A percentile compares a stretch with the other conserved stretches of the same genome.
These are phyloP conservation scores for Deinandra increscens DNA, from an alignment of 129 eudicot genomes.

Conservation along the genomic window DNA sequence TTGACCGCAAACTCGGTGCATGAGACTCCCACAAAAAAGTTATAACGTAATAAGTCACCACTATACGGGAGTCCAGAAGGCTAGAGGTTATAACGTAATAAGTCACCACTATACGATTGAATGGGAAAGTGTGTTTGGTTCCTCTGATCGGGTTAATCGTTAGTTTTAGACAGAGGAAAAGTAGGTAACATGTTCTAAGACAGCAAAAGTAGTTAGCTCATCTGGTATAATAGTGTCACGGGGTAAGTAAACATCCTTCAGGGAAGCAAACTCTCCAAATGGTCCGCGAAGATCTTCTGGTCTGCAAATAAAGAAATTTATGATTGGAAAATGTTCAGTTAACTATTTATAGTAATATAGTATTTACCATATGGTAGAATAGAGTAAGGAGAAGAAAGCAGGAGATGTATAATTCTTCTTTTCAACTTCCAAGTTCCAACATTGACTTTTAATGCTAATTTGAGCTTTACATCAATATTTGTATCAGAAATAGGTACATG, in stretches of 20 bases:
- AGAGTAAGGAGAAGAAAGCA: background rate
- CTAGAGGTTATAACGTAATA: background rate
- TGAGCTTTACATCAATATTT: background rate
- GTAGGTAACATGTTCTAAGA: constrained; percentile 12
- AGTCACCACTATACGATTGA: constrained; percentile 9
- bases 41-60: constrained; percentile 5
- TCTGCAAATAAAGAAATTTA: constrained; percentile 38
- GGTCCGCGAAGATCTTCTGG: constrained; percentile 73
- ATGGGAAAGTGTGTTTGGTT: background rate
- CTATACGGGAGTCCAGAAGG: no score
- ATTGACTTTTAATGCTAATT: no score
- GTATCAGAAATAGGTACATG: background rate
- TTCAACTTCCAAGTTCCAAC: background rate
- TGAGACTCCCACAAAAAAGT: background rate
- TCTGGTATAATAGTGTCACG: constrained; percentile 70
- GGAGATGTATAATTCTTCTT: background rate
- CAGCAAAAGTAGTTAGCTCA: constrained; percentile 27
- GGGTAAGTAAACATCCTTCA: constrained; percentile 62
- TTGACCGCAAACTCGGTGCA: no score
- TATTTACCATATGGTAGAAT: background rate
- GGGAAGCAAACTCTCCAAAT: constrained; percentile 60
- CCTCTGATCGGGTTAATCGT: background rate
- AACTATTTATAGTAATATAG: background rate
- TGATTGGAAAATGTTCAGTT: background rate
- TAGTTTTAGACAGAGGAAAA: background rate